These are phyloP conservation scores for Erythrophleum ivorense DNA, from an alignment of 331 rosid species.

Conservation along the genomic window DNA sequence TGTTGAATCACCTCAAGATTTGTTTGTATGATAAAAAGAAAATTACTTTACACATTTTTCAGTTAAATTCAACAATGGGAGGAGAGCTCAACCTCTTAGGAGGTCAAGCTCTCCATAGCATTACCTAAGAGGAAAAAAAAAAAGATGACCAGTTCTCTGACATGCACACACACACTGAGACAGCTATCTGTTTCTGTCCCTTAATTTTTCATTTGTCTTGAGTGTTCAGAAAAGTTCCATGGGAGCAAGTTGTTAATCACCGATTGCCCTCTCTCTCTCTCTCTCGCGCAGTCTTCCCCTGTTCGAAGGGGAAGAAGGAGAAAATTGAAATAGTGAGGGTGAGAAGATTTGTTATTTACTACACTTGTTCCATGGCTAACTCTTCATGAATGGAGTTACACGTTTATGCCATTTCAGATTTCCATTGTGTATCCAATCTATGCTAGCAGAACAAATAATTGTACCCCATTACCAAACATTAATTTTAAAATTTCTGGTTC, in stretches of 20 bases:
- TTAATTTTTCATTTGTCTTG: constrained; percentile 4
- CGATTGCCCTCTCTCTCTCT: constrained; percentile 3
- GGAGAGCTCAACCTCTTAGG: neutral
- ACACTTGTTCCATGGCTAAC: too few relatives aligned
- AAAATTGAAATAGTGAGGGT: neutral
- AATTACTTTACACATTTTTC: neutral
- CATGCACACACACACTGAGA: neutral
- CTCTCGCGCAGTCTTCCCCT: neutral
- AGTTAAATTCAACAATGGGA: neutral
- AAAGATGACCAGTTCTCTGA: neutral
- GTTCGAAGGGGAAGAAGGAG: neutral
- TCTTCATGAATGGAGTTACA: neutral
- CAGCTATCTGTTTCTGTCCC: neutral
- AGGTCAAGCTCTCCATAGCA: neutral
- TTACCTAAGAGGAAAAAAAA: too few relatives aligned
- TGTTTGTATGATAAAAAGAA: neutral
- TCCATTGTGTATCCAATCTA: constrained; percentile 1
- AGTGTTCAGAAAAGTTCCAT: neutral
- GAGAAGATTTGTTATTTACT: neutral
- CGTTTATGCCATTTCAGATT: constrained; percentile 13
- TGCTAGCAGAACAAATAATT: constrained; percentile 1
- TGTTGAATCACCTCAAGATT: neutral
- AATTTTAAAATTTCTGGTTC: constrained; percentile 5
- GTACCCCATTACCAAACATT: constrained; percentile 2
- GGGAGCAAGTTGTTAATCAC: neutral